A percentile compares a stretch with the other conserved stretches of the same genome.
These are phyloP conservation scores for Fusarium nanum DNA, from an alignment of 2,329 filamentous ascomycete species.

Conservation along the genomic window DNA sequence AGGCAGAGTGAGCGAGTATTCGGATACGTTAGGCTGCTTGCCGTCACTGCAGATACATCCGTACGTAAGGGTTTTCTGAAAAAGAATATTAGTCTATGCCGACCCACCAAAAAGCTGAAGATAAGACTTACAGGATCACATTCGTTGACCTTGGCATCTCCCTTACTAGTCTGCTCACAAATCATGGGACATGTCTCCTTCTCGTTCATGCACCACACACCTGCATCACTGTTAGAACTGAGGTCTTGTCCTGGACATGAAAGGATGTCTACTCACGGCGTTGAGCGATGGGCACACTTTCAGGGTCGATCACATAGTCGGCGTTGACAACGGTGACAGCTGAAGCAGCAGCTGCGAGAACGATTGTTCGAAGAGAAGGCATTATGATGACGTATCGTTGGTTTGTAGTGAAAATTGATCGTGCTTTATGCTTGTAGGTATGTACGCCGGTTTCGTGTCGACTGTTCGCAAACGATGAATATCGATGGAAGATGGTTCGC, in stretches of 20 bases:
- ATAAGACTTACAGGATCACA: slow-evolving; percentile 70
- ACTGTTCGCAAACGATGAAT: slow-evolving; percentile 22
- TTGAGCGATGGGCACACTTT: slow-evolving; percentile 63
- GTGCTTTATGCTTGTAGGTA: slow-evolving; percentile 14
- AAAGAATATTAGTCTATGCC: slow-evolving; percentile 1
- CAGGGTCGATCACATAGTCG: slow-evolving; percentile 72
- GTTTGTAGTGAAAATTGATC: slow-evolving; percentile 3
- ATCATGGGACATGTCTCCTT: slow-evolving; percentile 75
- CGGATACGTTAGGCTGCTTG: slow-evolving; percentile 75
- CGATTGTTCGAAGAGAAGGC: slow-evolving; percentile 64
- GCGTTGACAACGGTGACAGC: slow-evolving; percentile 65
- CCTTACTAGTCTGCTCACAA: slow-evolving; percentile 69
- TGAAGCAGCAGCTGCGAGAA: slow-evolving; percentile 65
- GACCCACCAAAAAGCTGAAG: slow-evolving; percentile 28
- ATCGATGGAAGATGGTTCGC: slow-evolving; percentile 20
- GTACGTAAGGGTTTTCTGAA: slow-evolving; percentile 71
- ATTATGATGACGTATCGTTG: slow-evolving; percentile 53
- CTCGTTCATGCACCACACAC: slow-evolving; percentile 74
- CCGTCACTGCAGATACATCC: slow-evolving; percentile 77
- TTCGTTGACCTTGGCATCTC: slow-evolving; percentile 68
- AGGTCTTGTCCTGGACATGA: too few relatives aligned
- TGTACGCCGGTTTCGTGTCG: slow-evolving; percentile 13
- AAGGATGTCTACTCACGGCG: slow-evolving; percentile 60
- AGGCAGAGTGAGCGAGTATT: slow-evolving; percentile 82
- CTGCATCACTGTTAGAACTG: slow-evolving; percentile 52